Conservation (phyloP, 345 rosid species). For the Euphorbia pulcherrima region DNA sequence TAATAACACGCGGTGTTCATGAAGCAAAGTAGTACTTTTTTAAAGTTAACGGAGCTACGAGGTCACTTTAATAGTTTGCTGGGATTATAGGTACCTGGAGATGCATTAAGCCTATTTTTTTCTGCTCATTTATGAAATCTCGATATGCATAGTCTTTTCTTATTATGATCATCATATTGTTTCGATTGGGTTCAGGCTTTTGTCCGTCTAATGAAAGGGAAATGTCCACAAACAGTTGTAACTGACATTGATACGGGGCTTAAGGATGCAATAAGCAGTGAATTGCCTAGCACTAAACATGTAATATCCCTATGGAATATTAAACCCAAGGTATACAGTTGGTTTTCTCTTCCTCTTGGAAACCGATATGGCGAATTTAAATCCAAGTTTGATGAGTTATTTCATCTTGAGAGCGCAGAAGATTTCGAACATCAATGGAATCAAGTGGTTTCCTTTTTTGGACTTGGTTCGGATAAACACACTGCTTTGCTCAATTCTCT, state of each 20-base stretch:
- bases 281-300: constrained; percentile 70
- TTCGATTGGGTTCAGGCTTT: constrained; percentile 64
- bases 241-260: constrained; percentile 75
- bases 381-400: constrained; percentile 60
- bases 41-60: too few relatives aligned
- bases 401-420: constrained; percentile 49
- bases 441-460: constrained; percentile 62
- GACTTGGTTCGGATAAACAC: constrained; percentile 80
- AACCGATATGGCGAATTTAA: constrained; percentile 66
- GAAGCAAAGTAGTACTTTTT: too few relatives aligned
- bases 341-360: constrained; percentile 75
- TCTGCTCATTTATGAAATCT: constrained; percentile 5
- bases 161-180: constrained; percentile 1
- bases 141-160: constrained; percentile 26
- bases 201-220: constrained; percentile 71
- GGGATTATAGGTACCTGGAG: too few relatives aligned
- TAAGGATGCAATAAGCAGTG: constrained; percentile 73
- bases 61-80: too few relatives aligned
- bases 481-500: constrained; percentile 58
- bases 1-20: too few relatives aligned
- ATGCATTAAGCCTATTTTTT: too few relatives aligned
- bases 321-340: constrained; percentile 68
- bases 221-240: constrained; percentile 68
- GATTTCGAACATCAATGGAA: constrained; percentile 86
- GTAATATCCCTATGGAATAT: constrained; percentile 61